A percentile compares a stretch with the other conserved stretches of the same genome.
Evolutionary conservation across 306 rosid genomes (phyloP).

Genomic region (Pterocarpus santalinus): DNA sequence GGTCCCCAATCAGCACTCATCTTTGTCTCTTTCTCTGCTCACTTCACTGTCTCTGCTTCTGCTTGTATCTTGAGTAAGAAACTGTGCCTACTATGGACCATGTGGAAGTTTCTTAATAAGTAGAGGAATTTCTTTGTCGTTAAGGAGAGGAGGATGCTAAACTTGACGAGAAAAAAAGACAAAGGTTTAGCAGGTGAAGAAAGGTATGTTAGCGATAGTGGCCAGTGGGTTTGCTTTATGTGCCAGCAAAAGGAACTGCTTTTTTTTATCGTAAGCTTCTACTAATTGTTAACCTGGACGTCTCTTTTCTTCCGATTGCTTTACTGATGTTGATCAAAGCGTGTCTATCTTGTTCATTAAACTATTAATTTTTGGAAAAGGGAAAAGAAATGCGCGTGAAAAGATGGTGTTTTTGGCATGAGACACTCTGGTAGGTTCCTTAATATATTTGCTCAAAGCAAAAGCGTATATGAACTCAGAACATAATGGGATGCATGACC

Average conservation of each 20-base stretch:
- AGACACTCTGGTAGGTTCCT: slow-evolving; percentile 53
- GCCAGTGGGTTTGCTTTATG: slow-evolving; percentile 70
- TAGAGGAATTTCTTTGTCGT: slow-evolving; percentile 68
- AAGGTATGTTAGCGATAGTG: slow-evolving; percentile 72
- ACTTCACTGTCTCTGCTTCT: not conserved
- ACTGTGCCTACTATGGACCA: slow-evolving; percentile 26
- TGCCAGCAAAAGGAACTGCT: slow-evolving; percentile 42
- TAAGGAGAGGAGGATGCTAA: slow-evolving; percentile 86
- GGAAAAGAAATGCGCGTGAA: slow-evolving; percentile 51
- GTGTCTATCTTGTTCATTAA: slow-evolving; percentile 49
- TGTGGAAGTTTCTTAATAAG: slow-evolving; percentile 45
- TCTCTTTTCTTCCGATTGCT: slow-evolving; percentile 48
- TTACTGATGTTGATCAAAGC: slow-evolving; percentile 56
- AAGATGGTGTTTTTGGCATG: slow-evolving; percentile 41
- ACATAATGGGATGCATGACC: slow-evolving; percentile 32
- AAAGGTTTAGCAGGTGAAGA: slow-evolving; percentile 60
- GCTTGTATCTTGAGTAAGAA: slow-evolving; percentile 5
- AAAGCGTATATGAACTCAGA: slow-evolving; percentile 17
- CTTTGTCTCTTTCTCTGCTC: not conserved
- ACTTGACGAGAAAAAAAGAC: slow-evolving; percentile 71
- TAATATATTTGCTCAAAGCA: slow-evolving; percentile 26
- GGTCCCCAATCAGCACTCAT: slow-evolving; percentile 99
- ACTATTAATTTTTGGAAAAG: slow-evolving; percentile 32
- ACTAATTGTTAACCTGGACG: slow-evolving; percentile 48
- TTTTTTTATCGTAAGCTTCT: slow-evolving; percentile 48